phyloP scores from a whole-genome alignment of 192 early-diverging fungal genomes.

The Coemansia sp. region DNA sequence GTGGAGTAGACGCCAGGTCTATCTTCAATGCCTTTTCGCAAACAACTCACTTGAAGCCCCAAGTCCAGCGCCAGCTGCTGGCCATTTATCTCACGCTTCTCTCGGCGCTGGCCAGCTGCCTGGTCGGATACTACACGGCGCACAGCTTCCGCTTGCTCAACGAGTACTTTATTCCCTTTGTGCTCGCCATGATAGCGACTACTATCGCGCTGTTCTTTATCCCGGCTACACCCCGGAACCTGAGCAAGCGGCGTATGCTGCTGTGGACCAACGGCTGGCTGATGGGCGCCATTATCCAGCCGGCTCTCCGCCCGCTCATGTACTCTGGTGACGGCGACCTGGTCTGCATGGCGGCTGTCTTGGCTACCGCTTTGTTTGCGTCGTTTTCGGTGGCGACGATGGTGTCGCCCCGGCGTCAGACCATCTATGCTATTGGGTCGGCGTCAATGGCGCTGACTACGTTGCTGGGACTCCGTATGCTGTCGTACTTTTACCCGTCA shows the following conservation, averaged over 20 bases:
- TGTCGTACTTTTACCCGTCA: slow-evolving; percentile 24
- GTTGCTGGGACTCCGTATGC: slow-evolving; percentile 18
- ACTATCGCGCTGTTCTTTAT: slow-evolving; percentile 2
- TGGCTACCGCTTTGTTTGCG: slow-evolving; percentile 16
- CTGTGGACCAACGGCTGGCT: slow-evolving; percentile 16
- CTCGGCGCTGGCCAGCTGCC: slow-evolving; percentile 2
- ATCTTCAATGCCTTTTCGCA: slow-evolving; percentile 26
- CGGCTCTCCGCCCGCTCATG: slow-evolving; percentile 7
- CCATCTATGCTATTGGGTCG: slow-evolving; percentile 23
- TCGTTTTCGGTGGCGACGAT: slow-evolving; percentile 30
- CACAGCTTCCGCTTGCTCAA: neutral
- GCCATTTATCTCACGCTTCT: slow-evolving; percentile 28
- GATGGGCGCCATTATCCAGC: slow-evolving; percentile 11
- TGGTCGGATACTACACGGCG: slow-evolving; percentile 18
- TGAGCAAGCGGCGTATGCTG: slow-evolving; percentile 14
- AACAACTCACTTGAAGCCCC: slow-evolving; percentile 15
- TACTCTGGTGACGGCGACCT: slow-evolving; percentile 4
- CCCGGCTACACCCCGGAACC: slow-evolving; percentile 13
- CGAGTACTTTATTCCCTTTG: neutral
- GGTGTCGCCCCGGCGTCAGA: slow-evolving; percentile 15
- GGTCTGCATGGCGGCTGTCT: slow-evolving; percentile 23
- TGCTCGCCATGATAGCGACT: neutral
- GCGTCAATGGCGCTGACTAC: slow-evolving; percentile 1
- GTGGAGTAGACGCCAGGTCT: neutral
- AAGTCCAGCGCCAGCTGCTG: slow-evolving; percentile 22